phyloP scores from a whole-genome alignment of 768 basidiomycete species.

The Suillus subaureus region DNA sequence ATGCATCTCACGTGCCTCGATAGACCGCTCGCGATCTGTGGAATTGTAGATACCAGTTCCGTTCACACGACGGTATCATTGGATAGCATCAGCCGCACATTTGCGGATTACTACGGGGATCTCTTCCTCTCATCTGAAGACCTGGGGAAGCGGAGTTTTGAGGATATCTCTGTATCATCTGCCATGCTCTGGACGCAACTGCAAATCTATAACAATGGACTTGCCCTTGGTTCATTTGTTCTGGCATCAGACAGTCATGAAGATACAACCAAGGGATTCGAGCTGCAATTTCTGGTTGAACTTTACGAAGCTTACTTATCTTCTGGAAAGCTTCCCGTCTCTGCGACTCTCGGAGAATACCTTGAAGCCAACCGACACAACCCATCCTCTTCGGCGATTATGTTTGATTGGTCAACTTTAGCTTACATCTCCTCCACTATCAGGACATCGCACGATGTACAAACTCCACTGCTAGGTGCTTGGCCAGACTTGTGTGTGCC shows the following conservation, averaged over 20 bases:
- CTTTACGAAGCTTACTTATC: conserved; percentile 54
- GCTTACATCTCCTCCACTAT: conserved; percentile 61
- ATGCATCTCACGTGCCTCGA: conserved; percentile 56
- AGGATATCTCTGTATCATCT: conserved; percentile 68
- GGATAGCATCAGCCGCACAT: conserved; percentile 56
- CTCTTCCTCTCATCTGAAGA: conserved; percentile 47
- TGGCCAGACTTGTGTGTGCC: conserved; percentile 44
- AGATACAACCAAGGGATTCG: conserved; percentile 50
- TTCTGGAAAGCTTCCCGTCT: conserved; percentile 44
- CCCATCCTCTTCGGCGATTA: conserved; percentile 46
- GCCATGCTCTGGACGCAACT: conserved; percentile 67
- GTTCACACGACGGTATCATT: conserved; percentile 54
- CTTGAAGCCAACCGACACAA: conserved; percentile 48
- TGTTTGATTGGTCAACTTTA: conserved; percentile 72
- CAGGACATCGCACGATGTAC: conserved; percentile 38
- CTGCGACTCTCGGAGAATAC: conserved; percentile 53
- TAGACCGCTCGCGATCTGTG: conserved; percentile 41
- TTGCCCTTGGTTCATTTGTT: conserved; percentile 67
- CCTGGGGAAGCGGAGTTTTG: conserved; percentile 52
- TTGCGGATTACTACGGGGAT: conserved; percentile 52
- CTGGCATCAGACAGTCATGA: conserved; percentile 41
- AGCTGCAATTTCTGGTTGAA: conserved; percentile 55
- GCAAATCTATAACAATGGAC: conserved; percentile 66
- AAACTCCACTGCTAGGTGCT: conserved; percentile 15
- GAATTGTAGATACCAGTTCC: conserved; percentile 40